Conservation (phyloP, 2,329 filamentous ascomycete species). For the Pseudocercospora eumusae region DNA sequence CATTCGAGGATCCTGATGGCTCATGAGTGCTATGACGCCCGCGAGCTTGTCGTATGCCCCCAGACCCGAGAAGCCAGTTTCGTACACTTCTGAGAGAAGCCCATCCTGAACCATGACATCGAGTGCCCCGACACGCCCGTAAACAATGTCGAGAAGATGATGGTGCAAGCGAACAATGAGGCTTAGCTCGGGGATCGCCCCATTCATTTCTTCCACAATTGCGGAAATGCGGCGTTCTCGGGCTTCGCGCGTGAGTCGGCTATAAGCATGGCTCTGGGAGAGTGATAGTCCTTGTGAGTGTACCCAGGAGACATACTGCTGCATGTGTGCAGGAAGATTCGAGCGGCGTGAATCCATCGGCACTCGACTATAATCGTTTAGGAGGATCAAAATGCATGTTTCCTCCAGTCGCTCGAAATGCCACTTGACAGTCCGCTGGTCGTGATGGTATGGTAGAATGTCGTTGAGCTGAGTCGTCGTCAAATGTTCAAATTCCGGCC, state of each 20-base stretch:
- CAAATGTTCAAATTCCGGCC: not conserved
- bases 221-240: not conserved
- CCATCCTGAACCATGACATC: not conserved
- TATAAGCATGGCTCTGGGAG: not conserved
- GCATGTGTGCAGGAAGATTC: not conserved
- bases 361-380: not conserved
- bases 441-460: not conserved
- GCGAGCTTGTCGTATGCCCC: not conserved
- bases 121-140: not conserved
- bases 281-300: not conserved
- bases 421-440: not conserved
- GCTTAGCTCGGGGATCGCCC: not conserved
- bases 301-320: not conserved
- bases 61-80: not conserved
- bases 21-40: not conserved
- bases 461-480: not conserved
- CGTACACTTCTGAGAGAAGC: not conserved
- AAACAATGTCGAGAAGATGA: not conserved
- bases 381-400: not conserved
- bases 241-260: not conserved
- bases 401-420: not conserved
- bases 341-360: not conserved
- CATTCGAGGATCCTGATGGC: not conserved
- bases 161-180: not conserved
- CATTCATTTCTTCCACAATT: not conserved